Base-by-base conservation (phyloP, 768 basidiomycete species). In the Hygrocybe punicea region DNA sequence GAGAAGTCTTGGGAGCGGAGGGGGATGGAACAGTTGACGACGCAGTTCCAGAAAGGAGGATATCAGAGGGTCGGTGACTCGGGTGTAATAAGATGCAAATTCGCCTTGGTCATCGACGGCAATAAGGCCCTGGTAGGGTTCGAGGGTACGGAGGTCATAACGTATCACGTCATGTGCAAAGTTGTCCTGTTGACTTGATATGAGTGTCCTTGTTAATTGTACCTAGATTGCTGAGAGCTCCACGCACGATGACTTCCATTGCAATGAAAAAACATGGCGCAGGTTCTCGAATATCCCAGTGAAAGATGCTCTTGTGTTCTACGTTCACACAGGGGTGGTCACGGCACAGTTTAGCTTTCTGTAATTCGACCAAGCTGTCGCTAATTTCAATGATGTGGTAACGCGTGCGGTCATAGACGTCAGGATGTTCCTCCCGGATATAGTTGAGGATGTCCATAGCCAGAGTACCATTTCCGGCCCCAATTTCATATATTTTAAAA, bases 371-470 rank as follows among this genome's bases (percentile, higher is more conserved):
- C 19, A 99, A 76, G 53, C 85, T 86, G 23, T 77, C 81, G 66
- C 90, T 93, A 62, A 98, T 98, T 74, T 99, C 97, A 62, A 98
- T 89, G 66, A 98, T 96, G 59, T 88, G 84, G 73, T 99, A 99
- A 14, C 83, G 82, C 16, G 94, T 97, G 17, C 93, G 83, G 57
- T 93, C 91, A 69, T 94, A 98, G 4, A 98, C 93, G 37, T 94
- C 93, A 0, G 93, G 93, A 66, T 95, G 85, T 40, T 84, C 76
- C 47, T 83, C 79, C 19, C 79, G 83, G 29, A 99, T 72, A 65
- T 84, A 91, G 68, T 91, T 81, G 56, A 99, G 85, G 52, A 97
- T 85, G 68, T 98, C 88, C 71, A 83, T 74, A 29, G 96, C 95
- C 56, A 99, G 80, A 1, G 96, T 96, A 11, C 97, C 97, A 66